Conservation (phyloP, 352 stramenopile genomes). For the Pythium biforme region DNA sequence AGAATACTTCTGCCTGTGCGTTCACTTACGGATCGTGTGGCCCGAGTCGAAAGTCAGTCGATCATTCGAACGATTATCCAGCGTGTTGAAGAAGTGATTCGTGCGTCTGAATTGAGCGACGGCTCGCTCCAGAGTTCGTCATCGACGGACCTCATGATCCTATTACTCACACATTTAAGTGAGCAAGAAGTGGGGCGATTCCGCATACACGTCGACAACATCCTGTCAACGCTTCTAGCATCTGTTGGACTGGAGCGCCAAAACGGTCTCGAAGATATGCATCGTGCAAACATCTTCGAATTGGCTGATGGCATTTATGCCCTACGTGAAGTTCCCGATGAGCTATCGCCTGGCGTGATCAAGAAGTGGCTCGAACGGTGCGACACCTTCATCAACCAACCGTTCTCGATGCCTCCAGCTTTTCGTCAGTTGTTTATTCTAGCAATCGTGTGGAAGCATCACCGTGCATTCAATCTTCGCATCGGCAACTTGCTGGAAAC, state of each 20-base stretch:
- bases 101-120: slow-evolving; percentile 5
- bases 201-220: slow-evolving; percentile 10
- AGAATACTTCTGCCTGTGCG: slow-evolving; percentile 25
- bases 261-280: neutral
- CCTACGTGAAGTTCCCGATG: slow-evolving; percentile 1
- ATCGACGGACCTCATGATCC: slow-evolving; percentile 1
- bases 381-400: slow-evolving; percentile 4
- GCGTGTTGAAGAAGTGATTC: slow-evolving; percentile 25
- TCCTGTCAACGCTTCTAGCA: neutral
- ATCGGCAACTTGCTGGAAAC: slow-evolving; percentile 12
- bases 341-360: neutral
- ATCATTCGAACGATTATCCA: slow-evolving; percentile 25
- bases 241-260: neutral
- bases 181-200: slow-evolving; percentile 24
- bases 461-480: slow-evolving; percentile 16
- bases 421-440: slow-evolving; percentile 10
- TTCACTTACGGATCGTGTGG: slow-evolving; percentile 15
- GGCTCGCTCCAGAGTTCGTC: neutral
- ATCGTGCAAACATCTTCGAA: neutral
- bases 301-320: slow-evolving; percentile 9
- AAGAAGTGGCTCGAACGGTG: slow-evolving; percentile 12
- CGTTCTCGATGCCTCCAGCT: slow-evolving; percentile 2
- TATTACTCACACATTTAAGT: slow-evolving; percentile 18
- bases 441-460: slow-evolving; percentile 18
- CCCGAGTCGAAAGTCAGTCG: slow-evolving; percentile 20